A percentile compares a stretch with the other conserved stretches of the same genome.
Evolutionary conservation across 305 asterid species (phyloP).

Genomic region (Fraxinus xanthoxyloides): DNA sequence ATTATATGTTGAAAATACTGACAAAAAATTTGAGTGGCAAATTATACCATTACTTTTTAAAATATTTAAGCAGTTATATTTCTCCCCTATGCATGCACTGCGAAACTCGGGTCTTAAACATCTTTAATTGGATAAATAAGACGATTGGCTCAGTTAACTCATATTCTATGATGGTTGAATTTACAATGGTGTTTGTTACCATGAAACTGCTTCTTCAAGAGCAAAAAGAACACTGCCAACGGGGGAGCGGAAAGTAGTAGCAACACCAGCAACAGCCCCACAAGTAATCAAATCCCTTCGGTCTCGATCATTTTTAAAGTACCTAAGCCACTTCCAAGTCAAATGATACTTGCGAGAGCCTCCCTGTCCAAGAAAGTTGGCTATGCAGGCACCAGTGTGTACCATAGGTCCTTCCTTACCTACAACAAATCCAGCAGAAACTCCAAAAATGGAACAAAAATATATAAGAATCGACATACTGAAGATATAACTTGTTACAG

Average conservation of each 20-base stretch:
- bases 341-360: conserved; percentile 87
- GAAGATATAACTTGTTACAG: background rate
- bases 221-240: conserved; percentile 96
- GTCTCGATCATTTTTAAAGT: conserved; percentile 78
- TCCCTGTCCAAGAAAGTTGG: conserved; percentile 93
- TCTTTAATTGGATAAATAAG: background rate
- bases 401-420: conserved; percentile 99
- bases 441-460: conserved; percentile 85
- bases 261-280: conserved; percentile 98
- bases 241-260: conserved; percentile 98
- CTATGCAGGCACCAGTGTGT: conserved; percentile 93
- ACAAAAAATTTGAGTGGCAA: background rate
- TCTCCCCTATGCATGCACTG: background rate
- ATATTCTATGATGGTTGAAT: background rate
- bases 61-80: background rate
- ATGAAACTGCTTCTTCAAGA: conserved; percentile 96
- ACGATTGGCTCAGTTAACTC: background rate
- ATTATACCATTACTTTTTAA: background rate
- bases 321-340: conserved; percentile 92
- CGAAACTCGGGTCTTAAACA: background rate
- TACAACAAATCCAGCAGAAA: conserved; percentile 92
- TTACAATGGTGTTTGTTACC: conserved; percentile 38
- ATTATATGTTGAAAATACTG: background rate
- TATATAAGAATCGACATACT: conserved; percentile 31
- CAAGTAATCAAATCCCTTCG: conserved; percentile 92